Conservation (phyloP, 2,329 filamentous ascomycete species). For the Alternaria conjuncta region DNA sequence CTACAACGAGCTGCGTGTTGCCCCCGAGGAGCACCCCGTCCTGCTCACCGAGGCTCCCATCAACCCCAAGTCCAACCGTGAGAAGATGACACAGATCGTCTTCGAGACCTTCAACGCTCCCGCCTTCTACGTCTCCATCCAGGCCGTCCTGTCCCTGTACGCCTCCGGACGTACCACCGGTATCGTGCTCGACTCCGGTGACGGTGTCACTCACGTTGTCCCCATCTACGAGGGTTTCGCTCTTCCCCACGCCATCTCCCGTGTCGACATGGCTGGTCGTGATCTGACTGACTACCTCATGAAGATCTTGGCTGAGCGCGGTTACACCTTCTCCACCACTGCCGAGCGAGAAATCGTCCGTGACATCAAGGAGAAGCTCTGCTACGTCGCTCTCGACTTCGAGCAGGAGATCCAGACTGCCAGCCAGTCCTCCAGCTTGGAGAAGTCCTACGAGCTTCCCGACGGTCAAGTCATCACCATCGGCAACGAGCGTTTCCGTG, state of each 20-base stretch:
- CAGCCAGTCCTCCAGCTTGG: slow-evolving; percentile 96
- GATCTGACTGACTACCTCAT: slow-evolving; percentile 99
- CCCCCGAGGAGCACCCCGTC: slow-evolving; percentile 99
- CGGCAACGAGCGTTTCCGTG: slow-evolving; percentile 99
- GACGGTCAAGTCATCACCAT: slow-evolving; percentile 99
- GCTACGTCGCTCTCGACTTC: slow-evolving; percentile 99
- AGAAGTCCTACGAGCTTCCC: slow-evolving; percentile 99
- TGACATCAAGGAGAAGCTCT: slow-evolving; percentile 99
- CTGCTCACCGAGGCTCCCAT: slow-evolving; percentile 99
- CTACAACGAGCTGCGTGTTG: slow-evolving; percentile 99
- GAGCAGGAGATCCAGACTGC: slow-evolving; percentile 99
- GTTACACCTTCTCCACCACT: slow-evolving; percentile 99
- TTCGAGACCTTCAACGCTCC: slow-evolving; percentile 99
- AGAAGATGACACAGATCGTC: slow-evolving; percentile 99
- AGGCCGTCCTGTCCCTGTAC: slow-evolving; percentile 98
- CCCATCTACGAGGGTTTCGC: slow-evolving; percentile 99
- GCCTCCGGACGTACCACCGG: slow-evolving; percentile 99
- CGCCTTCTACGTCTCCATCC: slow-evolving; percentile 99
- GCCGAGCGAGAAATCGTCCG: slow-evolving; percentile 99
- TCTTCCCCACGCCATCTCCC: slow-evolving; percentile 98
- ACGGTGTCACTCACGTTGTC: slow-evolving; percentile 99
- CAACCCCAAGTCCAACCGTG: slow-evolving; percentile 99
- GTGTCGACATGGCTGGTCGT: slow-evolving; percentile 99
- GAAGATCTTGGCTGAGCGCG: slow-evolving; percentile 99
- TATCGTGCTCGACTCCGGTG: slow-evolving; percentile 99